Base-by-base conservation (phyloP, 805 yeast genomes). In the Spathaspora gorwiae region DNA sequence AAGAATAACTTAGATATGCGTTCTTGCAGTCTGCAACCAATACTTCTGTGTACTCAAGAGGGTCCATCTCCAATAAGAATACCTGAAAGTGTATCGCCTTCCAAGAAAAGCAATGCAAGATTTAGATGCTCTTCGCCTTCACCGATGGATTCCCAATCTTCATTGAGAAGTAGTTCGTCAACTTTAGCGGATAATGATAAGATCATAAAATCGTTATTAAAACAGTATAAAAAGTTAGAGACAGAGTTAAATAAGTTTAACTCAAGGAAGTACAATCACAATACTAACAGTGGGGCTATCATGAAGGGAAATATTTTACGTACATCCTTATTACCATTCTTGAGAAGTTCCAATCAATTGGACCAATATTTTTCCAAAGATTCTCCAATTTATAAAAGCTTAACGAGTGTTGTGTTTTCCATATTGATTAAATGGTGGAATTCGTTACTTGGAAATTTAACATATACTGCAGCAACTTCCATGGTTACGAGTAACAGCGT, bases 381-480 rank as follows among this genome's bases (percentile, higher is more conserved):
- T 36, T 48, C 60, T 9, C 55, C 56, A 44, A 58, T 70, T 19
- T 66, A 63, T 51, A 53, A 49, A 43, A 62, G 71, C 48, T 56
- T 71, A 43, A 56, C 56, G 11, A 64, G 65, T 51, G 61, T 71
- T 4, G 52, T 62, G 6, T 46, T 62, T 5, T 54, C 69, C 13
- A 56, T 68, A 9, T 50, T 78, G 13, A 51, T 72, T 8, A 68
- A 65, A 52, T 80, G 84, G 84, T 79, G 84, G 84, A 53, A 62
- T n/a, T 63, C 73, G n/a, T 56, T 79, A 12, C 32, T 50, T 35
- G 40, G 39, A 8, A 50, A 47, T 35, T 47, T 50, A 29, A 38
- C 35, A n/a, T 39, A 30, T 15, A 43, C 42, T 35, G 26, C 44
- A 2, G 27, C 46, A 5, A 24, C 46, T 9, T 13, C 36, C 11